A percentile compares a stretch with the other conserved stretches of the same genome.
These are phyloP conservation scores for Cladophialophora yegresii DNA, from an alignment of 2,329 filamentous ascomycete genomes.

Conservation along the genomic window DNA sequence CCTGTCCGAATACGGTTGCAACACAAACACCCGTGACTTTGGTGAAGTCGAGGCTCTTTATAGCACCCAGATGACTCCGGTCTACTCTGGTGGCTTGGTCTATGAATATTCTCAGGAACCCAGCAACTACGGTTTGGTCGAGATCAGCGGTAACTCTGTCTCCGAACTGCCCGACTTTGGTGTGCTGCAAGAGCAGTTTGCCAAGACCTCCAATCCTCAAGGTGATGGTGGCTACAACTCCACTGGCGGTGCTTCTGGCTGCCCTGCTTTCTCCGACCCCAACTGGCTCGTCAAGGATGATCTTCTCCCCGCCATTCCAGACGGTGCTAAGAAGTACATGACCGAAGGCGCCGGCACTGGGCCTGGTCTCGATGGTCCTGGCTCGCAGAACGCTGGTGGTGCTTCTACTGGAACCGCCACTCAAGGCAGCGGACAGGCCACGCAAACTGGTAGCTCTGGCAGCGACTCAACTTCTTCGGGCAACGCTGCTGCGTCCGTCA, in stretches of 20 bases:
- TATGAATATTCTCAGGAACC: slow-evolving; percentile 89
- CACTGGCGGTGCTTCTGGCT: slow-evolving; percentile 55
- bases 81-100: slow-evolving; percentile 94
- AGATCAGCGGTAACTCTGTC: slow-evolving; percentile 59
- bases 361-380: slow-evolving; percentile 57
- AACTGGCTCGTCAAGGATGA: slow-evolving; percentile 60
- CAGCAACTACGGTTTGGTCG: slow-evolving; percentile 78
- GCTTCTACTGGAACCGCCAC: slow-evolving; percentile 52
- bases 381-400: slow-evolving; percentile 59
- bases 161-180: slow-evolving; percentile 65
- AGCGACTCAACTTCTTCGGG: slow-evolving; percentile 36
- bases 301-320: slow-evolving; percentile 59
- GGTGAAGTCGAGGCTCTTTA: slow-evolving; percentile 79
- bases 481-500: slow-evolving; percentile 50
- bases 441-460: slow-evolving; percentile 39
- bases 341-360: slow-evolving; percentile 60
- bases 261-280: slow-evolving; percentile 54
- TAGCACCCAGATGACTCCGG: slow-evolving; percentile 75
- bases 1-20: slow-evolving; percentile 93
- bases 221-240: slow-evolving; percentile 63
- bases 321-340: slow-evolving; percentile 59
- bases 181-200: slow-evolving; percentile 55
- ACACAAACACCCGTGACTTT: slow-evolving; percentile 77
- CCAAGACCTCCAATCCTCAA: slow-evolving; percentile 53
- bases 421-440: slow-evolving; percentile 50